Evolutionary conservation across 139 green algal genomes (phyloP), one percentile per base, ranked within the genome.

Genomic region (Micromonas commoda): DNA sequence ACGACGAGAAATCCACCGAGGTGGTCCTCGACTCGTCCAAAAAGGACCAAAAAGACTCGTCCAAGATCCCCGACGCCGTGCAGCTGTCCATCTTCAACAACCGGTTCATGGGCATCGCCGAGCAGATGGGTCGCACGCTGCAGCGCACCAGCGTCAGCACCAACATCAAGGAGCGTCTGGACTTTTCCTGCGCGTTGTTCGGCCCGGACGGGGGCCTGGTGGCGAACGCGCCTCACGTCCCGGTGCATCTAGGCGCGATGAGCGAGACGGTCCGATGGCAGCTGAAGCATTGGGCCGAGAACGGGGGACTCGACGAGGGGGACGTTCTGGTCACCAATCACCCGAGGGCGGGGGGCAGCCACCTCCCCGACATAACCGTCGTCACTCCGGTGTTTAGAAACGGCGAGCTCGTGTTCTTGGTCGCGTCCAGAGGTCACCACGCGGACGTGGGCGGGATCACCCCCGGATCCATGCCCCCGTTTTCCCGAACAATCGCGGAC

Each of bases 101-200:
- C 84, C 88, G 80, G 4, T 99, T 99, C 86, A 99, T 99, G 95
- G 90, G 92, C 73, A 98, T 99, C 20, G 95, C 95, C 34, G 95
- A 99, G 88, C 94, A 98, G 86, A 99, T 99, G 95, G 95, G 95
- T 0, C 90, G 92, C 37, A 93, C 92, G 51, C 85, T 99, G 76
- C 93, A 98, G 87, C 86, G 92, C 74, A 97, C 94, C 54, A 88
- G 82, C 68, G 89, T 97, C 72, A 93, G 86, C 2, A 95, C 97
- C 57, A 99, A 98, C 89, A 98, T 99, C 87, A 99, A 99, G 84
- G 94, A 99, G 85, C 87, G 94, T 0, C 89, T 99, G 3, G 94
- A 99, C 87, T 99, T 98, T 84, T 93, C 85, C 39, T 99, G 94
- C 76, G 94, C 94, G 16, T 45, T 87, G 33, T 87, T 85, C 60